Percentiles rank a stretch among this genome's conserved stretches.
These are phyloP conservation scores for Ceratobasidium theobromae DNA, from an alignment of 1,284 basidiomycete species.

Conservation along the genomic window DNA sequence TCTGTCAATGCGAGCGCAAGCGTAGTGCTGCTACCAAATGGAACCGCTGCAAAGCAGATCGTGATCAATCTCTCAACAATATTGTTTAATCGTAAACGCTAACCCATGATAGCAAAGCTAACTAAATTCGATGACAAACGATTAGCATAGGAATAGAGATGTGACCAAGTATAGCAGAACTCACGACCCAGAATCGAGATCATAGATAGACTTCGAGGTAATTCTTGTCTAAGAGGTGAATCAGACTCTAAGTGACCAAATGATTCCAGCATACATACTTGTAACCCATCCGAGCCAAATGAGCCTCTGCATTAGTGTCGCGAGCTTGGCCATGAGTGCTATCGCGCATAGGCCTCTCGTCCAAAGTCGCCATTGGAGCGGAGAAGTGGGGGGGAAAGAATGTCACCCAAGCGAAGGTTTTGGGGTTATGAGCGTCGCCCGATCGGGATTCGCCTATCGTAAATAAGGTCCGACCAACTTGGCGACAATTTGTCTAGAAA, in stretches of 20 bases:
- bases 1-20: constrained; percentile 48
- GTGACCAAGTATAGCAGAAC: background rate
- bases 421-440: background rate
- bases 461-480: constrained; percentile 4
- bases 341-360: constrained; percentile 18
- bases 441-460: constrained; percentile 31
- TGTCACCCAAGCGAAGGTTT: constrained; percentile 2
- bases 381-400: background rate
- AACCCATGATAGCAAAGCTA: constrained; percentile 38
- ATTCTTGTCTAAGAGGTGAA: constrained; percentile 39
- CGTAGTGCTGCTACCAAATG: constrained; percentile 47
- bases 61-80: background rate
- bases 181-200: constrained; percentile 46
- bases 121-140: constrained; percentile 47
- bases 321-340: background rate
- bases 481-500: constrained; percentile 4
- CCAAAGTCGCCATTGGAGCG: constrained; percentile 11
- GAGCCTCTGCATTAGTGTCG: constrained; percentile 36
- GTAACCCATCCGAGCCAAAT: constrained; percentile 49
- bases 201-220: constrained; percentile 49
- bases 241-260: background rate
- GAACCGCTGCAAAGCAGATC: constrained; percentile 33
- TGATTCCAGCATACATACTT: constrained; percentile 35
- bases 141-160: background rate
- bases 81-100: background rate